Conservation (phyloP, 805 yeast species). For the Starmera amethionina region DNA sequence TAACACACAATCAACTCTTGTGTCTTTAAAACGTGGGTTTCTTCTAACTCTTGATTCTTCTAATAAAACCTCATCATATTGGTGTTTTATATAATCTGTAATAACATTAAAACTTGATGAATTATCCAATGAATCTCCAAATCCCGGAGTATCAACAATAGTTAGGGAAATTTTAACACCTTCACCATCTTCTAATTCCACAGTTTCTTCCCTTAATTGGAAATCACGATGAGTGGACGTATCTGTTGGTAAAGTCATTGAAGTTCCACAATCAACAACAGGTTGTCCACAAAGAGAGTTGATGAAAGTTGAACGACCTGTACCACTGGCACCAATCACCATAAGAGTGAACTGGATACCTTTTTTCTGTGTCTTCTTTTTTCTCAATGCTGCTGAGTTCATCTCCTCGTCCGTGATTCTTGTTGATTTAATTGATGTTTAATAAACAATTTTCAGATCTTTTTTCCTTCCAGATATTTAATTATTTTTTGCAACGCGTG, state of each 20-base stretch:
- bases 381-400: conserved; percentile 45
- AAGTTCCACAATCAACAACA: conserved; percentile 64
- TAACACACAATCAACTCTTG: conserved; percentile 67
- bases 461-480: too few species aligned
- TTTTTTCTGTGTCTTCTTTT: conserved; percentile 73
- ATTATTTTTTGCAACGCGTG: too few species aligned
- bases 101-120: conserved; percentile 55
- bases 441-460: too few species aligned
- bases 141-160: conserved; percentile 76
- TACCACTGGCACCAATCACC: conserved; percentile 82
- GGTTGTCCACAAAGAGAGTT: conserved; percentile 86
- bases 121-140: conserved; percentile 68
- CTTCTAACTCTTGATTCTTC: conserved; percentile 77
- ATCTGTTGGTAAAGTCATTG: conserved; percentile 46
- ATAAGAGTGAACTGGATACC: conserved; percentile 78
- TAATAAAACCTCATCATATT: conserved; percentile 71
- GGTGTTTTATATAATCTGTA: conserved; percentile 73
- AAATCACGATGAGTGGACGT: conserved; percentile 38
- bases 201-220: conserved; percentile 65
- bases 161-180: conserved; percentile 73
- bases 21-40: conserved; percentile 79
- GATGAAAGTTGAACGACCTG: conserved; percentile 87
- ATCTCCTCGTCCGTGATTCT: too few species aligned
- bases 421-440: too few species aligned
- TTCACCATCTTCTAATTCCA: conserved; percentile 79